Evolutionary conservation across 148 eudicot species (phyloP).

Genomic region (Rhododendron molle): DNA sequence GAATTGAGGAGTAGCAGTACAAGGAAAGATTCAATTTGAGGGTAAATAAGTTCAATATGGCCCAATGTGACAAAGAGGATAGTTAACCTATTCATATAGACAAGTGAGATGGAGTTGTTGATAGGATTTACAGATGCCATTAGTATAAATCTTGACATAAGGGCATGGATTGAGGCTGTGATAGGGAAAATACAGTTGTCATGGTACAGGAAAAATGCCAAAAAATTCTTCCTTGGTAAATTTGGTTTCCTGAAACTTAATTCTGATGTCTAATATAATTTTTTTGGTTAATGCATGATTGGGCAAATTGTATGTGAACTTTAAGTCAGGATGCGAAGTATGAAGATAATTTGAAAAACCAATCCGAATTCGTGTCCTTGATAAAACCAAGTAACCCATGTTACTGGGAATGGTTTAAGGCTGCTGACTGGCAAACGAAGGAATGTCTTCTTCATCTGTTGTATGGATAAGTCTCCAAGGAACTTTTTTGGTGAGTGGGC

Average conservation of each 20-base stretch:
- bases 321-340: not conserved
- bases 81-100: not conserved
- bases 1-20: not conserved
- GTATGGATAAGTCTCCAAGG: not conserved
- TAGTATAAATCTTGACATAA: not conserved
- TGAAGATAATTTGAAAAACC: not conserved
- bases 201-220: not conserved
- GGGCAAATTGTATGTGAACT: not conserved
- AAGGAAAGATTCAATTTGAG: not conserved
- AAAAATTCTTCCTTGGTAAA: not conserved
- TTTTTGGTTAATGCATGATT: not conserved
- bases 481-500: not conserved
- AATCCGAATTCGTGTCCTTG: not conserved
- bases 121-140: not conserved
- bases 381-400: not conserved
- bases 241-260: not conserved
- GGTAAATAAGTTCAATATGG: not conserved
- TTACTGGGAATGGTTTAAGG: not conserved
- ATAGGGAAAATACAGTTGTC: not conserved
- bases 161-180: slow-evolving; percentile 1
- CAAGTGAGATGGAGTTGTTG: not conserved
- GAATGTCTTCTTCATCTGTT: not conserved
- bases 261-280: not conserved
- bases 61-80: not conserved
- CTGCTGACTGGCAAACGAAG: not conserved